phyloP scores from a whole-genome alignment of 2,329 filamentous ascomycete species.

The Aspergillus piperis region DNA sequence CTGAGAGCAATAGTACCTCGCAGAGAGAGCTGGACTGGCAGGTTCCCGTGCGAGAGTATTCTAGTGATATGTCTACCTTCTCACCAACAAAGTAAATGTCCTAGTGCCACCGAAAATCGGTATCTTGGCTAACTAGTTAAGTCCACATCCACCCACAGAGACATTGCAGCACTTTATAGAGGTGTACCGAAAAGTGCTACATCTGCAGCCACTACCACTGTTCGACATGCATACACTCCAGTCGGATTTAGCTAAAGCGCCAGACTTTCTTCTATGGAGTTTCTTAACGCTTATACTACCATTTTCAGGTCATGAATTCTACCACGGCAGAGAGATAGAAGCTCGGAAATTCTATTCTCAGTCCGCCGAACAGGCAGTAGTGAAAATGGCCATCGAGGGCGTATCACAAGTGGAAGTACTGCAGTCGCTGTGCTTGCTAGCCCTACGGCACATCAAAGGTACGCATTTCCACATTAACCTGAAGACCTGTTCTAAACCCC shows the following conservation, averaged over 20 bases:
- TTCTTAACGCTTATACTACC: conserved; percentile 5
- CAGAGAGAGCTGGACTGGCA: neutral
- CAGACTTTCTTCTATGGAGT: conserved; percentile 1
- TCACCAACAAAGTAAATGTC: neutral
- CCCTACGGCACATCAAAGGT: conserved; percentile 6
- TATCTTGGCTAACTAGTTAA: neutral
- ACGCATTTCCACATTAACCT: neutral
- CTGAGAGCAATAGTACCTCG: neutral
- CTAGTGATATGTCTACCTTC: neutral
- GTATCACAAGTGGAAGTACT: neutral
- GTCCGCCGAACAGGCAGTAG: conserved; percentile 1
- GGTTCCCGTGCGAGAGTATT: neutral
- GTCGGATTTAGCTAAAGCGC: neutral
- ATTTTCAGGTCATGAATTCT: conserved; percentile 9
- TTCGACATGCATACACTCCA: neutral
- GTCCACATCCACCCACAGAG: neutral
- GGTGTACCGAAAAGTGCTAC: conserved; percentile 2
- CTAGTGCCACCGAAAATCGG: neutral
- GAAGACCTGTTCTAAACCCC: neutral
- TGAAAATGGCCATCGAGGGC: conserved; percentile 6
- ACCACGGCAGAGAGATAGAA: neutral
- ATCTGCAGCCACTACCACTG: conserved; percentile 11
- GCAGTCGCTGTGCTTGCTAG: conserved; percentile 10
- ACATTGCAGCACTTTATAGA: conserved; percentile 1
- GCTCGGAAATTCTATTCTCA: conserved; percentile 9